These are phyloP conservation scores for Cladosporium sp. DNA, from an alignment of 2,329 filamentous ascomycete species.

Conservation along the genomic window DNA sequence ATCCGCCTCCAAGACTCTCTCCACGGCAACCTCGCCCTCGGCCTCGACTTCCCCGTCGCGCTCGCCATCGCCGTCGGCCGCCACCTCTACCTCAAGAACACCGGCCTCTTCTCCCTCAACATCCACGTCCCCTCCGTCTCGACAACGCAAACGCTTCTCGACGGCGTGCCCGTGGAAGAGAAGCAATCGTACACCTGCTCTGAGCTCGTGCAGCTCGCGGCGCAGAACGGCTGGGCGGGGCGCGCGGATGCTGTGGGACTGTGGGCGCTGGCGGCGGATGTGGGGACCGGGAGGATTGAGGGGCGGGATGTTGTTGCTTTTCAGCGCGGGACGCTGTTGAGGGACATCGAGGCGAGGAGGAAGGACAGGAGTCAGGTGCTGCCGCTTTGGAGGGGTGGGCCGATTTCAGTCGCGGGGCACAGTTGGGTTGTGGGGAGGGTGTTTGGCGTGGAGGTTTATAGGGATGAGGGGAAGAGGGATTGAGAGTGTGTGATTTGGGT, in stretches of 20 bases:
- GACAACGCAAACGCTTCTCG: slow-evolving; percentile 24
- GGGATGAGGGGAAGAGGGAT: slow-evolving; percentile 19
- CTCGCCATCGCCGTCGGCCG: slow-evolving; percentile 28
- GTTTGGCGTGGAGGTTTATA: slow-evolving; percentile 30
- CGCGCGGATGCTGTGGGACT: slow-evolving; percentile 28
- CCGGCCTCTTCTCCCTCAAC: slow-evolving; percentile 26
- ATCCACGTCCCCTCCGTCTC: slow-evolving; percentile 30
- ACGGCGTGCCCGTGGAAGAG: slow-evolving; percentile 28
- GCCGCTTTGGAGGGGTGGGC: slow-evolving; percentile 32
- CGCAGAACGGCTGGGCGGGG: slow-evolving; percentile 17
- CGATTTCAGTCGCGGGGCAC: slow-evolving; percentile 29
- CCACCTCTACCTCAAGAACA: slow-evolving; percentile 30
- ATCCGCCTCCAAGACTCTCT: slow-evolving; percentile 32
- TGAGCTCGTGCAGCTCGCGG: slow-evolving; percentile 24
- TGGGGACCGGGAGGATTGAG: slow-evolving; percentile 24
- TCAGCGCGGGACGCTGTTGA: slow-evolving; percentile 27
- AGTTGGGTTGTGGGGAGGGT: slow-evolving; percentile 28
- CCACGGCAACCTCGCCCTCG: slow-evolving; percentile 30
- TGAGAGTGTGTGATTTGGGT: slow-evolving; percentile 15
- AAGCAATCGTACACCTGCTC: slow-evolving; percentile 23
- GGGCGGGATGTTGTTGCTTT: slow-evolving; percentile 29
- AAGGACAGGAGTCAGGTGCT: slow-evolving; percentile 28
- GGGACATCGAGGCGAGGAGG: slow-evolving; percentile 24
- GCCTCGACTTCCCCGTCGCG: slow-evolving; percentile 33
- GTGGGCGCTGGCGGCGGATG: slow-evolving; percentile 29